Conservation (phyloP, 192 early-diverging fungal genomes). For the Rhizophagus prolifer region DNA sequence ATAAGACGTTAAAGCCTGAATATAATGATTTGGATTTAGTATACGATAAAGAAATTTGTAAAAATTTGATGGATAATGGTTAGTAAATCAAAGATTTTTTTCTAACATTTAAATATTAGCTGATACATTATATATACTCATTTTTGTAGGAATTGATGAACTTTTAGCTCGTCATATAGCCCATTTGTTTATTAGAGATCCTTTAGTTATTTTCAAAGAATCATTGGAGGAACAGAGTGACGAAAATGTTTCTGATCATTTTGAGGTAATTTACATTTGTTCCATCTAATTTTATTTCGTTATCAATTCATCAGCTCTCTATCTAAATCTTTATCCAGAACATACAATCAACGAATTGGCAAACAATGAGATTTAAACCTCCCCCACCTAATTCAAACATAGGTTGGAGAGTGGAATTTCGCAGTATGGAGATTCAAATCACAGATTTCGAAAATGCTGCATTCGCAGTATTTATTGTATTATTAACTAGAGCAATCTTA, state of each 20-base stretch:
- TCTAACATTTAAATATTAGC: not conserved
- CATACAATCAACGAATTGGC: constrained; percentile 99
- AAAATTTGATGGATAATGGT: constrained; percentile 66
- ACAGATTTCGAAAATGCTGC: constrained; percentile 98
- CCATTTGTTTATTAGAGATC: constrained; percentile 97
- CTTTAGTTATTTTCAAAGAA: constrained; percentile 93
- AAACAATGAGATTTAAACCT: constrained; percentile 98
- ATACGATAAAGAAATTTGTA: constrained; percentile 78
- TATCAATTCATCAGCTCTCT: not conserved
- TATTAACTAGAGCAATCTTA: constrained; percentile 85
- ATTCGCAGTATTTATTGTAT: constrained; percentile 89
- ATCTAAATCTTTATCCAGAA: constrained; percentile 50
- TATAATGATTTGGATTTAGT: constrained; percentile 92
- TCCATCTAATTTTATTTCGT: not conserved
- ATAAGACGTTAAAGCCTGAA: constrained; percentile 71
- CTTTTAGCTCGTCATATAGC: constrained; percentile 88
- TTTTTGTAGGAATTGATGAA: constrained; percentile 66
- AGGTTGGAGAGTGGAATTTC: constrained; percentile 98
- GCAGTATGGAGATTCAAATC: constrained; percentile 94
- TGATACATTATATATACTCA: not conserved
- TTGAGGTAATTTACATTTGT: constrained; percentile 62
- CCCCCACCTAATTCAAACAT: constrained; percentile 88
- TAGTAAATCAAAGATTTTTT: not conserved
- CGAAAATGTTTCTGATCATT: constrained; percentile 84
- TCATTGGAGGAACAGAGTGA: constrained; percentile 80